Evolutionary conservation across 2,329 filamentous ascomycete species (phyloP).

Genomic region (Ophiostoma triangulosporum): DNA sequence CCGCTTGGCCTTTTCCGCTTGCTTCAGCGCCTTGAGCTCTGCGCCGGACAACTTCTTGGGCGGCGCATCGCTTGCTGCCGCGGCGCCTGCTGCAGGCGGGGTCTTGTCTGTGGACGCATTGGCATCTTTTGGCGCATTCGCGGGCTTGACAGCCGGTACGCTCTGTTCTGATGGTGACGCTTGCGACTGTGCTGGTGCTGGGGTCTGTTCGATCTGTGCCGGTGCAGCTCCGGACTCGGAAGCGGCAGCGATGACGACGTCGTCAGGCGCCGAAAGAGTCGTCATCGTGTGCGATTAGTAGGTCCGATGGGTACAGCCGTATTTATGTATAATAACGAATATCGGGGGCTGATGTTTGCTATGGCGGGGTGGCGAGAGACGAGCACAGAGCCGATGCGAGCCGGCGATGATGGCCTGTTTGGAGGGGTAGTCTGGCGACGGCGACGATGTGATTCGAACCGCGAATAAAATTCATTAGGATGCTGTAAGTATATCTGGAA

Average conservation of each 20-base stretch:
- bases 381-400: neutral
- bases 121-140: neutral
- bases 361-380: neutral
- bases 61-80: conserved; percentile 11
- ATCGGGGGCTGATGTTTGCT: neutral
- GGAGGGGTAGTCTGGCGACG: neutral
- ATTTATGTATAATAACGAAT: neutral
- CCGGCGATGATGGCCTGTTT: neutral
- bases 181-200: neutral
- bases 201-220: neutral
- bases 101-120: conserved; percentile 3
- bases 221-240: neutral
- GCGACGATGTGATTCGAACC: neutral
- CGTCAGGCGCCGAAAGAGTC: conserved; percentile 1
- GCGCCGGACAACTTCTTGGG: conserved; percentile 52
- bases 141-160: neutral
- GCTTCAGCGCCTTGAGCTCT: conserved; percentile 76
- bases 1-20: conserved; percentile 82
- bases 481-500: neutral
- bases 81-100: conserved; percentile 5
- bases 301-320: neutral
- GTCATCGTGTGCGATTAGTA: neutral
- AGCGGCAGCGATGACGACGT: neutral
- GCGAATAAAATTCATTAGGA: neutral
- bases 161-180: neutral